Evolutionary conservation across 306 rosid genomes (phyloP), one percentile per base, ranked within the genome.

Genomic region (Castanopsis chinensis): DNA sequence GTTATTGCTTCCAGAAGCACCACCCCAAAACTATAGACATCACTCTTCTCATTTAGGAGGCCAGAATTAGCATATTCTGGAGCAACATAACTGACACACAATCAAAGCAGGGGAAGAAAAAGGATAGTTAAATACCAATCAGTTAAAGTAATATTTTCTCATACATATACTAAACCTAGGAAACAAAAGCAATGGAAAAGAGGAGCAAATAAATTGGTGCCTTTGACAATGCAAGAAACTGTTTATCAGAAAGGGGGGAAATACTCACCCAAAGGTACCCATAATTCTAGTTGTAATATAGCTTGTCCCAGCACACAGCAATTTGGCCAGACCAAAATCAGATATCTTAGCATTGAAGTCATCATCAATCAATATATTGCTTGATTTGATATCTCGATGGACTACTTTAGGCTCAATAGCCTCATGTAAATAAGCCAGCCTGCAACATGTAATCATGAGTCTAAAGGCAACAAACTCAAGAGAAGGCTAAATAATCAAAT

Each of bases 21-120:
- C 13, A 92, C 97, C 7, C 97, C 97, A 82, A 86, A 92, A 76
- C 97, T 92, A 83, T 92, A 92, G 52, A 92, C 97, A 76, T 92
- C 97, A 65, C 98, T 94, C 84, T 94, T 94, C 85, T 94, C 98
- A 18, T 91, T 94, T 78, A 94, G 75, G 75, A 94, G 91, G 67
- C 98, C 97, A 51, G 98, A 90, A 82, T 89, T 94, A 77, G 98
- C 98, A 86, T 94, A 94, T 80, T 94, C 98, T 1, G 97, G 98
- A 63, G 98, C 98, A 63, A 94, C 97, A 53, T 94, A 94, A 77
- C 98, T 94, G 90, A 85, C 79, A 56, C 18, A 74, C 37, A 53
- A 81, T 21, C 59, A 75, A 76, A 81, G 61, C 75, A 85, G 14
- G 20, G 25, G 70, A 72, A 74, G 35, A 51, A 74, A 73, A 35